These are phyloP conservation scores for carrot (Daucus carota) DNA, from an alignment of 129 eudicot species.

Conservation along the genomic window DH1_v3.0 NC_030386.2:24568001-24568500, in stretches of 20 bases:
- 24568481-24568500: constrained; percentile 71
- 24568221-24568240: constrained; percentile 67
- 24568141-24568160: background rate
- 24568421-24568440: constrained; percentile 83
- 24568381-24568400: constrained; percentile 94
- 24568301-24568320: constrained; percentile 95
- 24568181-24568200: background rate
- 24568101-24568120: background rate
- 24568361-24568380: constrained; percentile 80
- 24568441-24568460: constrained; percentile 99
- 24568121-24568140: background rate
- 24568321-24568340: constrained; percentile 76
- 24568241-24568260: constrained; percentile 72
- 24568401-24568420: constrained; percentile 94
- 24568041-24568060: too few species aligned
- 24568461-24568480: constrained; percentile 95
- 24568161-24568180: background rate
- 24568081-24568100: background rate
- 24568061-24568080: background rate
- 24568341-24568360: constrained; percentile 55
- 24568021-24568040: background rate
- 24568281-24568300: constrained; percentile 92
- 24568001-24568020: background rate
- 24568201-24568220: background rate
- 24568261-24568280: constrained; percentile 89